Evolutionary conservation across 768 basidiomycete species (phyloP), one percentile per base, ranked within the genome.

Genomic region (Lentinula sp.): DNA sequence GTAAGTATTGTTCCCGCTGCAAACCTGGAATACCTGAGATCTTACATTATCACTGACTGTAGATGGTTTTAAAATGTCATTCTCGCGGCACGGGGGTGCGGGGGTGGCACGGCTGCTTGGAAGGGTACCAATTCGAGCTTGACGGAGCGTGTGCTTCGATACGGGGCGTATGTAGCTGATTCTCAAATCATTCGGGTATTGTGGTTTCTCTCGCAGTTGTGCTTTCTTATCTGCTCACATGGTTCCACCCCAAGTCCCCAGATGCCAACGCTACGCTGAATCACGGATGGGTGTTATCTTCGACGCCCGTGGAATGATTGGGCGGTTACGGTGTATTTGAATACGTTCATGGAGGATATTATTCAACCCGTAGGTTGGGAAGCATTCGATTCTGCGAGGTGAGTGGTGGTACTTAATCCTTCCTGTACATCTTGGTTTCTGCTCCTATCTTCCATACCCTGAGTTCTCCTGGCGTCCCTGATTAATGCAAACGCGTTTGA

Each of bases 251-350:
- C 10, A 55, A 85, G 85, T 85, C 84, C 23, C 83, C 85, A 0
- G 84, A 86, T 67, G 82, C 83, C 0, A 84, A 84, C 65, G 64
- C 74, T 6, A 80, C 81, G 0, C 73, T 77, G 0, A 72, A 76
- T 81, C 4, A 66, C 68, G 5, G 75, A 73, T 2, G 66, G 65
- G 7, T 85, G 85, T 64, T 86, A 76, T 68, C 73, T 88, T 8
- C 85, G 86, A 75, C 79, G 86, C 2, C 86, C 87, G 0, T 88
- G 87, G 86, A 87, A 86, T 66, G 77, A 81, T 55, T 70, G 82
- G 6, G 81, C 85, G 0, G 77, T 77, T 0, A 79, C 83, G 0
- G 80, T 87, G 1, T 87, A 73, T 62, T 68, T 86, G 7, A 71
- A 70, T 5, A 85, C 79, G 0, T 80, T 76, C 55, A 87, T 87